Percentiles rank a stretch among this genome's conserved stretches.
These are phyloP conservation scores for Mariannaea elegans DNA, from an alignment of 2,329 filamentous ascomycete genomes.

Conservation along the genomic window DNA sequence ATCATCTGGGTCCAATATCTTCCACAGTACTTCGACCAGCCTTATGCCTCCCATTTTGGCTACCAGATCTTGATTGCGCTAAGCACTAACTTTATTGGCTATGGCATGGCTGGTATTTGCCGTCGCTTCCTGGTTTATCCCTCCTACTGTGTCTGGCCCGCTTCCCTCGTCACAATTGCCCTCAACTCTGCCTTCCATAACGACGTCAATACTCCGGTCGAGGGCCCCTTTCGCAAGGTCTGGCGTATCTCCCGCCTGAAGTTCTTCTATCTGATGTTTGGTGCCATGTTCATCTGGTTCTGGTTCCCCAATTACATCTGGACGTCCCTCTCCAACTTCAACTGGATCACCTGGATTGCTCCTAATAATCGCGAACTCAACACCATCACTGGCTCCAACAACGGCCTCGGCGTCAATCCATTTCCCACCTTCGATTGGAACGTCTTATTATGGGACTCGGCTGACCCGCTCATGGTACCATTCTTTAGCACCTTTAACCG, in stretches of 20 bases:
- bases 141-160: slow-evolving; percentile 66
- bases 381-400: slow-evolving; percentile 54
- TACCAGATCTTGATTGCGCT: slow-evolving; percentile 66
- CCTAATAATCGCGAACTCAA: slow-evolving; percentile 55
- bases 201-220: slow-evolving; percentile 50
- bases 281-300: slow-evolving; percentile 65
- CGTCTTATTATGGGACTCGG: slow-evolving; percentile 52
- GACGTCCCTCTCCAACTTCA: slow-evolving; percentile 60
- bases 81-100: slow-evolving; percentile 67
- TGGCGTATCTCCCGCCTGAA: slow-evolving; percentile 59
- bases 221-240: slow-evolving; percentile 53
- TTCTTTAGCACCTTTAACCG: slow-evolving; percentile 71
- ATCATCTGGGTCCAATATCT: slow-evolving; percentile 64
- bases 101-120: slow-evolving; percentile 64
- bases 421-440: slow-evolving; percentile 61
- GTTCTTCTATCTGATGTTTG: slow-evolving; percentile 61
- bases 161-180: slow-evolving; percentile 63
- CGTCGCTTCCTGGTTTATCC: slow-evolving; percentile 65
- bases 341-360: slow-evolving; percentile 66
- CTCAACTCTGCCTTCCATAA: slow-evolving; percentile 64
- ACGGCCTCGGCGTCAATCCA: slow-evolving; percentile 56
- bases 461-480: slow-evolving; percentile 58
- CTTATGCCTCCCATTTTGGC: slow-evolving; percentile 59
- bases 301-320: slow-evolving; percentile 67
- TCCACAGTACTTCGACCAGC: slow-evolving; percentile 63